phyloP scores from a whole-genome alignment of 75 land plant species.

The Picea sitchensis region DNA sequence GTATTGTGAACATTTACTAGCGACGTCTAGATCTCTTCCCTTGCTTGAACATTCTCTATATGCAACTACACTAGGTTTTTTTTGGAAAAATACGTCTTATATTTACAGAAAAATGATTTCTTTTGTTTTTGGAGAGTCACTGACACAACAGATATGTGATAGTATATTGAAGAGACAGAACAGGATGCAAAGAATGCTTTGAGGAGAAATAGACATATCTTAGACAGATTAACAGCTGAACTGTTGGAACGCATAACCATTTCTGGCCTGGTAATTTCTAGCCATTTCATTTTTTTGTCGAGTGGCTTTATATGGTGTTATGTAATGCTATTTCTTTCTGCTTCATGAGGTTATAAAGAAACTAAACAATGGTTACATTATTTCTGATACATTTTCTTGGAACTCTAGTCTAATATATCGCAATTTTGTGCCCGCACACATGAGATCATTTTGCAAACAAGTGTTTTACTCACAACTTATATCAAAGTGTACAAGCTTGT shows the following conservation, averaged over 20 bases:
- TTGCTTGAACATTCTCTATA: not conserved
- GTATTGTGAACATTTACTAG: too few relatives aligned
- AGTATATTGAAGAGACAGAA: constrained; percentile 93
- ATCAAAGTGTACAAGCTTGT: too few relatives aligned
- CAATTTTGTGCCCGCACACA: too few relatives aligned
- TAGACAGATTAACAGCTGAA: constrained; percentile 57
- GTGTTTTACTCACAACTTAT: too few relatives aligned
- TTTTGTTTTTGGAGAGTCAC: not conserved
- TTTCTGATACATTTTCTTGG: too few relatives aligned
- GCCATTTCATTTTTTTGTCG: not conserved
- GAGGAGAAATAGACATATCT: constrained; percentile 56
- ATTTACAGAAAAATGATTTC: not conserved
- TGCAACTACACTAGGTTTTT: not conserved
- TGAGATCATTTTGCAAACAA: too few relatives aligned
- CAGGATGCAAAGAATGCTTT: constrained; percentile 74
- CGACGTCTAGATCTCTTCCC: too few relatives aligned
- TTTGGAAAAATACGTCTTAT: not conserved
- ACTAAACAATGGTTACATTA: too few relatives aligned
- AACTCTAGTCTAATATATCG: too few relatives aligned
- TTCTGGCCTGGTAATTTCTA: constrained; percentile 65
- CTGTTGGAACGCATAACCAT: constrained; percentile 60
- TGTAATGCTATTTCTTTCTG: too few relatives aligned
- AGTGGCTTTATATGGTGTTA: too few relatives aligned
- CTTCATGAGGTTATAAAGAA: too few relatives aligned
- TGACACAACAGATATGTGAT: constrained; percentile 10